Percentiles rank a stretch among this genome's conserved stretches.
Evolutionary conservation across 2,329 filamentous ascomycete genomes (phyloP).

Genomic region (Alternaria hordeiaustralica): DNA sequence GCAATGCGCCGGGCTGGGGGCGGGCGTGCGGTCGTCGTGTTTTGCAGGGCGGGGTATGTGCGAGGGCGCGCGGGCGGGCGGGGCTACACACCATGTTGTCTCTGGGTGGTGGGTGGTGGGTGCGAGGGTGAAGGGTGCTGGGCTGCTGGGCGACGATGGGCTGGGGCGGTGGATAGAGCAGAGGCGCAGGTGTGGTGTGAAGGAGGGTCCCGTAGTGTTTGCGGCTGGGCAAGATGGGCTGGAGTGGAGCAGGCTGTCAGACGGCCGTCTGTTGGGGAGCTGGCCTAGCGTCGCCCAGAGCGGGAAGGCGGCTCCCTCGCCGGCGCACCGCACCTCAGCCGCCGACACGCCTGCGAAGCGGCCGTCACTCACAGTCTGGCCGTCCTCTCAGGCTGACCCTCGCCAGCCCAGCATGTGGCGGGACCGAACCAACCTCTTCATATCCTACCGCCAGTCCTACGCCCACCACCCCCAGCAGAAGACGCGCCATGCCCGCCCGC

Average conservation of each 20-base stretch:
- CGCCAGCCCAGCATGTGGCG: slow-evolving; percentile 78
- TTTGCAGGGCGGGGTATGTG: slow-evolving; percentile 48
- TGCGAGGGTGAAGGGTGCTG: neutral
- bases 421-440: slow-evolving; percentile 98
- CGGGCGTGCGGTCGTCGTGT: slow-evolving; percentile 31
- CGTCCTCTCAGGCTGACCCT: slow-evolving; percentile 17
- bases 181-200: slow-evolving; percentile 21
- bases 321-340: slow-evolving; percentile 6
- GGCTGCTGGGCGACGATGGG: neutral
- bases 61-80: slow-evolving; percentile 25
- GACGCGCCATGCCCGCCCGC: slow-evolving; percentile 64
- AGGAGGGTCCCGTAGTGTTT: slow-evolving; percentile 30
- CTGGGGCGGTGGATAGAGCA: slow-evolving; percentile 17
- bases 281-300: slow-evolving; percentile 17
- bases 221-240: slow-evolving; percentile 36
- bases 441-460: slow-evolving; percentile 99
- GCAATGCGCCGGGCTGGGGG: slow-evolving; percentile 16
- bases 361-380: neutral
- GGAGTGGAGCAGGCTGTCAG: slow-evolving; percentile 33
- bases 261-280: slow-evolving; percentile 24
- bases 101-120: slow-evolving; percentile 18
- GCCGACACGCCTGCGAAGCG: slow-evolving; percentile 6
- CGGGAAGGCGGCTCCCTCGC: slow-evolving; percentile 13
- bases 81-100: slow-evolving; percentile 48
- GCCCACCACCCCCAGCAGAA: slow-evolving; percentile 92